These are phyloP conservation scores for Bruguiera gymnorhiza DNA, from an alignment of 345 rosid species.

Conservation along the genomic window DNA sequence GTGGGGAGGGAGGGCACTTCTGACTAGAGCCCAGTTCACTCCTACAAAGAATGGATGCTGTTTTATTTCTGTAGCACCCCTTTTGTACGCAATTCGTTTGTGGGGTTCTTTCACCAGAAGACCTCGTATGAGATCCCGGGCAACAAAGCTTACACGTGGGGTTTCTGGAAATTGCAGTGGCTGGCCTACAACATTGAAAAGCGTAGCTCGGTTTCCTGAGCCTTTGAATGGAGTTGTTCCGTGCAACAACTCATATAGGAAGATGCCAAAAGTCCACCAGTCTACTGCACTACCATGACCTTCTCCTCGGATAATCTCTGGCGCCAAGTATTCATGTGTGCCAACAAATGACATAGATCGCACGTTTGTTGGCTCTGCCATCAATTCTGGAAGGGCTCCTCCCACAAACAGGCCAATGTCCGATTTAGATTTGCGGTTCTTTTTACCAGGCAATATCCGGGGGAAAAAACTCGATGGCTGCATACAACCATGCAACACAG, in stretches of 20 bases:
- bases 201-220: slow-evolving; percentile 75
- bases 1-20: slow-evolving; percentile 80
- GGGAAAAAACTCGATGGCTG: slow-evolving; percentile 84
- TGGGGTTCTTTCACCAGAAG: slow-evolving; percentile 78
- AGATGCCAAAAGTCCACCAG: slow-evolving; percentile 95
- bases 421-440: slow-evolving; percentile 79
- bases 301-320: slow-evolving; percentile 85
- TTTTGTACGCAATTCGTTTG: slow-evolving; percentile 68
- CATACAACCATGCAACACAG: slow-evolving; percentile 54
- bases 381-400: slow-evolving; percentile 72
- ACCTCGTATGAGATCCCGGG: slow-evolving; percentile 77
- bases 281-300: slow-evolving; percentile 97
- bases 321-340: slow-evolving; percentile 91
- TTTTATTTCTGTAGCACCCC: slow-evolving; percentile 91
- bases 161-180: slow-evolving; percentile 73
- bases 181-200: slow-evolving; percentile 78
- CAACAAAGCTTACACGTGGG: slow-evolving; percentile 62
- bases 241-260: slow-evolving; percentile 78
- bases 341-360: slow-evolving; percentile 94
- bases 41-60: slow-evolving; percentile 92
- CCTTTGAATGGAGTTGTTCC: slow-evolving; percentile 92
- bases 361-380: slow-evolving; percentile 94
- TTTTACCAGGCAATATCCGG: slow-evolving; percentile 64
- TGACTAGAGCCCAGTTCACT: slow-evolving; percentile 83
- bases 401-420: slow-evolving; percentile 60